Percentiles rank a stretch among this genome's conserved stretches.
phyloP scores from a whole-genome alignment of 129 eudicot species.

The Flaveria robusta region DNA sequence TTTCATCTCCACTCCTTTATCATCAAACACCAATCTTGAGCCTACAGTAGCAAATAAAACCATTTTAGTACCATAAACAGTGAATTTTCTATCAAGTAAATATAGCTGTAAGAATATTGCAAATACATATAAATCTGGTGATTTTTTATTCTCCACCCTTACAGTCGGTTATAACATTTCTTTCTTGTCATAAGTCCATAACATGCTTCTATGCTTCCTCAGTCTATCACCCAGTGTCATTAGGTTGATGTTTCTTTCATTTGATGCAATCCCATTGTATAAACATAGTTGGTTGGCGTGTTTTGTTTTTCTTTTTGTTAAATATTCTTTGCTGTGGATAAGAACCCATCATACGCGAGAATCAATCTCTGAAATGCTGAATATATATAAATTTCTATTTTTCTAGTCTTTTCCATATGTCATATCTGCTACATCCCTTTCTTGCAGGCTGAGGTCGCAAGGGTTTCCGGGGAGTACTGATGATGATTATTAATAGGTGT shows the following conservation, averaged over 20 bases:
- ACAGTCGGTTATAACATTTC: neutral
- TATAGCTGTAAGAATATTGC: neutral
- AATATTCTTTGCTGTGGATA: neutral
- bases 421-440: neutral
- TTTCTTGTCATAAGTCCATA: neutral
- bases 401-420: neutral
- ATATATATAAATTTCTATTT: neutral
- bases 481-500: slow-evolving; percentile 9
- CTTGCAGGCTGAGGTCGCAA: slow-evolving; percentile 43
- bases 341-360: neutral
- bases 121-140: neutral
- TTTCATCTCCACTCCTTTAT: neutral
- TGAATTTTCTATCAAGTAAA: neutral
- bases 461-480: slow-evolving; percentile 39
- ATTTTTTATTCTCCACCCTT: neutral
- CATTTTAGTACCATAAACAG: neutral
- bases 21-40: neutral
- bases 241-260: no score
- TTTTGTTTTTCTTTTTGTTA: no score
- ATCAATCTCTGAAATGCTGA: slow-evolving; percentile 3
- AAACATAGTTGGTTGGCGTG: no score
- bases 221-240: no score
- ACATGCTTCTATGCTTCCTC: neutral
- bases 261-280: no score
- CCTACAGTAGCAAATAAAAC: neutral